phyloP scores from a whole-genome alignment of 2,329 filamentous ascomycete species.

The Dactylellina leptospora region DNA sequence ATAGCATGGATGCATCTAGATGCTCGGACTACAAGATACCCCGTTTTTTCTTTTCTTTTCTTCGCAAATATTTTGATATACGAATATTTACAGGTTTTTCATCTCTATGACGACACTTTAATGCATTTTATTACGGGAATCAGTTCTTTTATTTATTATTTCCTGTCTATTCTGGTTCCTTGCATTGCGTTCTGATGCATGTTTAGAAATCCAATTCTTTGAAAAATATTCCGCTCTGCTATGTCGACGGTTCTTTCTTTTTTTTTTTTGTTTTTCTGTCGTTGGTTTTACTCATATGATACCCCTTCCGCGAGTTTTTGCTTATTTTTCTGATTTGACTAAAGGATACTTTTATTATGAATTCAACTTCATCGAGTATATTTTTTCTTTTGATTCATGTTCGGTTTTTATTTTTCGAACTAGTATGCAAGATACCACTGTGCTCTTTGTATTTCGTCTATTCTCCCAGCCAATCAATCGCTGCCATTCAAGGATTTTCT shows the following conservation, averaged over 20 bases:
- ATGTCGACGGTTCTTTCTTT: not conserved
- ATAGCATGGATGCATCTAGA: constrained; percentile 10
- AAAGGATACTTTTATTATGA: constrained; percentile 25
- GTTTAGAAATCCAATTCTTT: constrained; percentile 39
- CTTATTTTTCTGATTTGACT: constrained; percentile 16
- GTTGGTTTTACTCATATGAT: constrained; percentile 41
- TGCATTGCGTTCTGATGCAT: constrained; percentile 46
- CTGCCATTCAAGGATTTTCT: not conserved
- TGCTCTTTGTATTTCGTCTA: not conserved
- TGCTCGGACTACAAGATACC: constrained; percentile 34
- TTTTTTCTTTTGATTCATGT: constrained; percentile 3
- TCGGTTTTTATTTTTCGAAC: constrained; percentile 8
- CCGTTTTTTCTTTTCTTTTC: constrained; percentile 17
- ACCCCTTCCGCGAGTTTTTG: constrained; percentile 47
- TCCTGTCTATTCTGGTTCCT: constrained; percentile 22
- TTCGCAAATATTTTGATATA: constrained; percentile 30
- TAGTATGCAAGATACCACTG: constrained; percentile 22
- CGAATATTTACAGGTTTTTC: not conserved
- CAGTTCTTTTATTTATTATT: not conserved
- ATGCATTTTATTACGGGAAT: constrained; percentile 17
- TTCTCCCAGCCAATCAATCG: constrained; percentile 8
- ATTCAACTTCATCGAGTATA: constrained; percentile 42
- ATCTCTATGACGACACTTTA: constrained; percentile 15
- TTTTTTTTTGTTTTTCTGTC: constrained; percentile 25
- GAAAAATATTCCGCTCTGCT: constrained; percentile 14